These are phyloP conservation scores for Atkinsonella texensis DNA, from an alignment of 2,329 filamentous ascomycete species.

Conservation along the genomic window DNA sequence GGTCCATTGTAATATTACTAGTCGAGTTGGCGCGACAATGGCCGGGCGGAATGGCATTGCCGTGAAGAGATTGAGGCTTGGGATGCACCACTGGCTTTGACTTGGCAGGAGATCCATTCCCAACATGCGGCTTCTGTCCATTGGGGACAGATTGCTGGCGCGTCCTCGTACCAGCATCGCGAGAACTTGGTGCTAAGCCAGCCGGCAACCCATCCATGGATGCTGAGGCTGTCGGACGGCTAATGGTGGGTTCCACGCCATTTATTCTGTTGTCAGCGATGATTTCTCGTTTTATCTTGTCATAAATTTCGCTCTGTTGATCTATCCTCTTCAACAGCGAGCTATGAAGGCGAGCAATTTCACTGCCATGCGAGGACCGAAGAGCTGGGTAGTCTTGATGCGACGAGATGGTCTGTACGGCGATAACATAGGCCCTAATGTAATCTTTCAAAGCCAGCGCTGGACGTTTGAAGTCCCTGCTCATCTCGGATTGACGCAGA, in stretches of 20 bases:
- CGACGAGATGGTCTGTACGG: conserved; percentile 61
- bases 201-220: conserved; percentile 1
- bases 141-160: background rate
- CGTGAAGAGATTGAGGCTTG: conserved; percentile 56
- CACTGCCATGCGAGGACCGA: conserved; percentile 36
- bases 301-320: conserved; percentile 36
- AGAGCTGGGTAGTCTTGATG: conserved; percentile 64
- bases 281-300: conserved; percentile 46
- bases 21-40: conserved; percentile 16
- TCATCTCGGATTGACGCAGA: conserved; percentile 48
- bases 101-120: conserved; percentile 16
- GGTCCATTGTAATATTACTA: conserved; percentile 30
- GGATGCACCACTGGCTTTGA: conserved; percentile 43
- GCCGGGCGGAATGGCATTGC: conserved; percentile 35
- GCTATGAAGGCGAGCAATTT: conserved; percentile 35
- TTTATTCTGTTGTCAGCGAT: conserved; percentile 51
- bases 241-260: conserved; percentile 37
- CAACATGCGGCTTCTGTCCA: conserved; percentile 7
- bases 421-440: conserved; percentile 67
- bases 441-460: conserved; percentile 77
- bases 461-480: conserved; percentile 50
- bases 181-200: background rate
- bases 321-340: conserved; percentile 39
- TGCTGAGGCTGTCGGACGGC: conserved; percentile 10
- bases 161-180: background rate